phyloP scores from a whole-genome alignment of 2,329 filamentous ascomycete genomes.

The Nannizzia gypsea region DNA sequence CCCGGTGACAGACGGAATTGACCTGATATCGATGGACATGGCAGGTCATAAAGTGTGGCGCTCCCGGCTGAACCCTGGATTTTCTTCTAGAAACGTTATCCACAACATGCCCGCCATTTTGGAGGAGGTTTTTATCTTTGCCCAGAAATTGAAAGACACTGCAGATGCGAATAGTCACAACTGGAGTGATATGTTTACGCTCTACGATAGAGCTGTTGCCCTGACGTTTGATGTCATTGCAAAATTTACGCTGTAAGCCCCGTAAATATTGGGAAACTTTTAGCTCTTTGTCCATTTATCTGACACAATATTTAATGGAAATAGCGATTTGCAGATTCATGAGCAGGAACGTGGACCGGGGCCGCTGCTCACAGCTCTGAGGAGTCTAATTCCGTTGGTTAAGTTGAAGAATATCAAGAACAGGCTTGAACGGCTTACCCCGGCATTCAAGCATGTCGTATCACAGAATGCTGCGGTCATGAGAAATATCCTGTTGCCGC shows the following conservation, averaged over 20 bases:
- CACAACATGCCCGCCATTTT: neutral
- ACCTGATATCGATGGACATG: constrained; percentile 8
- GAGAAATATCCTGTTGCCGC: neutral
- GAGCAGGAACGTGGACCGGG: neutral
- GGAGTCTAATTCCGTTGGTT: neutral
- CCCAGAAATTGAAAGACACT: neutral
- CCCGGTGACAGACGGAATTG: constrained; percentile 6
- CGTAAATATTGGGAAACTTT: too few species aligned
- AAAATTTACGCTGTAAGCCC: neutral
- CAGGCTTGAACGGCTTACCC: neutral
- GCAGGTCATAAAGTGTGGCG: constrained; percentile 6
- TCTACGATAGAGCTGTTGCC: neutral
- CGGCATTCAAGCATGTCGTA: neutral
- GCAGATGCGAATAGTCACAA: neutral
- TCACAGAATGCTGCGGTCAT: neutral
- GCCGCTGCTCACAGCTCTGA: neutral
- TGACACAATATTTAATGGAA: too few species aligned
- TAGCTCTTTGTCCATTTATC: too few species aligned
- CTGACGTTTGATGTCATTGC: neutral
- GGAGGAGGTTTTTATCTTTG: neutral
- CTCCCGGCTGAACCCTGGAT: neutral
- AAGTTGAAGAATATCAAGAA: constrained; percentile 6
- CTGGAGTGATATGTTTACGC: neutral
- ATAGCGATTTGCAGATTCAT: neutral
- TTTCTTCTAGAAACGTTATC: neutral